Evolutionary conservation across 176 grass and related monocot species (phyloP).

Genomic region (Musa beccarii): DNA sequence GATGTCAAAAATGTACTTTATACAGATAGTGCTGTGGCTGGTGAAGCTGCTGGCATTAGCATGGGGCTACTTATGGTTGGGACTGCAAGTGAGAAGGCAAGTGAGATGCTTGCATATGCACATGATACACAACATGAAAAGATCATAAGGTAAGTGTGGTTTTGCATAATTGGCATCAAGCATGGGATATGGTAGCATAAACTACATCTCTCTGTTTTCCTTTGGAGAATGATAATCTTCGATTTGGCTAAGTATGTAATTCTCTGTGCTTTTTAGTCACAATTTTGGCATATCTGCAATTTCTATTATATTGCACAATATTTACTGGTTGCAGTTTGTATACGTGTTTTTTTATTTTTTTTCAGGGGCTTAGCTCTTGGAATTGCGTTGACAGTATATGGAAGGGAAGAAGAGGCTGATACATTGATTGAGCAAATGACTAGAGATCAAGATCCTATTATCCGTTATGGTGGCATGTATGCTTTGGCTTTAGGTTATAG

Average conservation of each 20-base stretch:
- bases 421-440: slow-evolving; percentile 95
- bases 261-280: neutral
- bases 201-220: neutral
- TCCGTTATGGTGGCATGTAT: slow-evolving; percentile 98
- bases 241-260: neutral
- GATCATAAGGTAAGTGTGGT: slow-evolving; percentile 66
- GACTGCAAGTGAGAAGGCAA: slow-evolving; percentile 77
- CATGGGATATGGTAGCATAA: neutral
- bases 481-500: slow-evolving; percentile 95
- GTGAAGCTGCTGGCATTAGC: slow-evolving; percentile 96
- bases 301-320: neutral
- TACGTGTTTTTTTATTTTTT: neutral
- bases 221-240: neutral
- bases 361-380: slow-evolving; percentile 81
- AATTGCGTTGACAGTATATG: slow-evolving; percentile 92
- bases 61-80: slow-evolving; percentile 98
- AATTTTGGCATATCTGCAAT: no score
- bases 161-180: neutral
- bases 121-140: slow-evolving; percentile 99
- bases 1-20: slow-evolving; percentile 95
- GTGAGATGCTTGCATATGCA: slow-evolving; percentile 91
- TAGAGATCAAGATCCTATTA: slow-evolving; percentile 98
- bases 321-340: neutral
- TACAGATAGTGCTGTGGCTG: slow-evolving; percentile 87
- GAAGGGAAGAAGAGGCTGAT: slow-evolving; percentile 94